Evolutionary conservation across 495 filamentous ascomycete species (phyloP), one percentile per base, ranked within the genome.

Genomic region (Trichoderma gamsii): DNA sequence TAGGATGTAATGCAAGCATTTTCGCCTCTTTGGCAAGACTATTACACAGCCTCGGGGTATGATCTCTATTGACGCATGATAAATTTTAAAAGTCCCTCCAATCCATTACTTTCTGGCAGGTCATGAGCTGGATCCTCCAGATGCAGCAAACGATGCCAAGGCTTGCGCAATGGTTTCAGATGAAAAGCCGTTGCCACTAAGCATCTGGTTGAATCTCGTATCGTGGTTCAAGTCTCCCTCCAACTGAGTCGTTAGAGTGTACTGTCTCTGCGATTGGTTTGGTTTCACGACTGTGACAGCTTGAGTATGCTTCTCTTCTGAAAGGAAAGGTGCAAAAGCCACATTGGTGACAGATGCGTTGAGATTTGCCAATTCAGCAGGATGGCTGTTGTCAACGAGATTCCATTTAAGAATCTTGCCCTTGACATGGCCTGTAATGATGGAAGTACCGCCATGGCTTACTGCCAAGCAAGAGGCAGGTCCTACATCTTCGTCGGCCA

Each of bases 331-430:
- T 27, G 92, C 78, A 76, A 93, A 88, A 44, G 79, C 72, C 21
- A 97, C 70, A 67, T 95, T 97, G 9, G 91, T 95, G 64, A 96
- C 85, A 8, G 91, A 88, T 41, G 91, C 87, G 32, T 88, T 88
- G 71, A 90, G 83, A 69, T 89, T 90, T 16, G 87, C 82, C 65
- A 93, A 70, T 32, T 86, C 85, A 44, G 85, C 83, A 6, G 87
- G 85, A 66, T 84, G 84, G 49, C 88, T 87, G 35, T 91, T 82
- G 25, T 52, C 21, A 21, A 71, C 72, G 25, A 78, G 68, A 41
- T 75, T 71, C 93, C 93, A 97, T 35, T 83, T 81, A 12, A 89
- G 77, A n/a, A 96, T 82, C 73, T 90, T 89, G 43, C 93, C 93
- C 71, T 83, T 88, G 25, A 85, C 79, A 71, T 97, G 93, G n/a